Evolutionary conservation across 306 rosid species (phyloP).

Genomic region (Lathyrus aphaca): DNA sequence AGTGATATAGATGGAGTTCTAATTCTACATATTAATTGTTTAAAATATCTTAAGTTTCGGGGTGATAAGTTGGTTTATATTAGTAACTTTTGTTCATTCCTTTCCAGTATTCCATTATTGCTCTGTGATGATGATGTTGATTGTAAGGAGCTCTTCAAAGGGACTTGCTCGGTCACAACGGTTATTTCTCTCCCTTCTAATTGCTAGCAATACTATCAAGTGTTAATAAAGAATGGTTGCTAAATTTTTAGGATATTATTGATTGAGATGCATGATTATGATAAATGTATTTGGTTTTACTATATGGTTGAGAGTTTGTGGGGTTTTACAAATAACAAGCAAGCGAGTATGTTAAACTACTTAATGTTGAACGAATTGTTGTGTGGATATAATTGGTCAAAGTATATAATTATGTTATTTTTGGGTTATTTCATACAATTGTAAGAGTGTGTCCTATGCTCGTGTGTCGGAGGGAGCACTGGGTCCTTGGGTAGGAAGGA

Average conservation of each 20-base stretch:
- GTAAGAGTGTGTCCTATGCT: too few relatives aligned
- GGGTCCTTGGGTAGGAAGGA: too few relatives aligned
- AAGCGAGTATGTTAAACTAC: not conserved
- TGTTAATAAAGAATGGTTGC: not conserved
- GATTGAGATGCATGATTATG: conserved; percentile 1
- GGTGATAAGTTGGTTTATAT: too few relatives aligned
- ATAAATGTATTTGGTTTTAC: not conserved
- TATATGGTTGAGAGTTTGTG: not conserved
- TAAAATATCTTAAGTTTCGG: too few relatives aligned
- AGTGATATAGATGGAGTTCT: not conserved
- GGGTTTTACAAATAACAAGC: not conserved
- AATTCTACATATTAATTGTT: too few relatives aligned
- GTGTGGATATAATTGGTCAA: not conserved
- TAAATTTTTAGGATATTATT: not conserved
- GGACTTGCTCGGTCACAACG: not conserved
- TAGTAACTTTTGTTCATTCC: too few relatives aligned
- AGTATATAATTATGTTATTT: not conserved
- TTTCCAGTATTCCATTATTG: not conserved
- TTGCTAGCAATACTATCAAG: too few relatives aligned
- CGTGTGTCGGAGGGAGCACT: too few relatives aligned
- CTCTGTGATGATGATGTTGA: not conserved
- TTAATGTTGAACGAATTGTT: not conserved
- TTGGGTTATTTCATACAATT: not conserved
- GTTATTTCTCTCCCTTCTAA: not conserved
- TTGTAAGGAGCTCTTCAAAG: conserved; percentile 2